phyloP scores from a whole-genome alignment of 2,329 filamentous ascomycete genomes.

The Aureobasidium namibiae region DNA sequence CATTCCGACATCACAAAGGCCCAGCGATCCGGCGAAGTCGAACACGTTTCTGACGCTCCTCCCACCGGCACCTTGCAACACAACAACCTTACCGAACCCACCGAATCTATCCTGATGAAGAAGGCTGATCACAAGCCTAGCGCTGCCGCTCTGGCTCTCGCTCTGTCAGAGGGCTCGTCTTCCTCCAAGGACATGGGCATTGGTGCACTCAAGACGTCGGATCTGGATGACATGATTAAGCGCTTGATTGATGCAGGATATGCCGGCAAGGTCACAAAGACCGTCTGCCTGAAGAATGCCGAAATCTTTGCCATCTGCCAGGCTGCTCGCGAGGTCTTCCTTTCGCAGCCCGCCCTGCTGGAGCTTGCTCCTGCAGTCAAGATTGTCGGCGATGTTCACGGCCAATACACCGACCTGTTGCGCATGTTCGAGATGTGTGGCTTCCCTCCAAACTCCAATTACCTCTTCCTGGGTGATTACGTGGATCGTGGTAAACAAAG shows the following conservation, averaged over 20 bases:
- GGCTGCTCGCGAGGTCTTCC: constrained; percentile 77
- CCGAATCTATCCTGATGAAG: constrained; percentile 83
- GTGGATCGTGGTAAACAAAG: constrained; percentile 95
- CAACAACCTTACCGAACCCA: constrained; percentile 53
- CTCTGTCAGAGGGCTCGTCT: constrained; percentile 11
- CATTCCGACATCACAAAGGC: constrained; percentile 73
- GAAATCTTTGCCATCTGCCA: constrained; percentile 93
- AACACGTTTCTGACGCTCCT: constrained; percentile 85
- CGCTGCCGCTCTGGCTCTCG: constrained; percentile 25
- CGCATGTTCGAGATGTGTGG: constrained; percentile 98
- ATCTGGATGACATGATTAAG: constrained; percentile 95
- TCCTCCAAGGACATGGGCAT: constrained; percentile 59
- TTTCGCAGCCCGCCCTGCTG: constrained; percentile 84
- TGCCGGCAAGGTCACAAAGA: constrained; percentile 93
- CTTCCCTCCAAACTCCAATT: constrained; percentile 86
- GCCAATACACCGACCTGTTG: constrained; percentile 92
- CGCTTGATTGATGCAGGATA: constrained; percentile 90
- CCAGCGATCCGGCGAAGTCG: constrained; percentile 82
- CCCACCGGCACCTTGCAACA: constrained; percentile 54
- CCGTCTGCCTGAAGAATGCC: constrained; percentile 92
- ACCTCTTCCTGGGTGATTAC: constrained; percentile 90
- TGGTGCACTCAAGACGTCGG: constrained; percentile 82
- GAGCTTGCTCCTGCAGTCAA: constrained; percentile 94
- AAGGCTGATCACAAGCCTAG: constrained; percentile 48
- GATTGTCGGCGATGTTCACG: constrained; percentile 94